Evolutionary conservation across 306 rosid species (phyloP), one percentile per base, ranked within the genome.

Genomic region (Quercus suber): DNA sequence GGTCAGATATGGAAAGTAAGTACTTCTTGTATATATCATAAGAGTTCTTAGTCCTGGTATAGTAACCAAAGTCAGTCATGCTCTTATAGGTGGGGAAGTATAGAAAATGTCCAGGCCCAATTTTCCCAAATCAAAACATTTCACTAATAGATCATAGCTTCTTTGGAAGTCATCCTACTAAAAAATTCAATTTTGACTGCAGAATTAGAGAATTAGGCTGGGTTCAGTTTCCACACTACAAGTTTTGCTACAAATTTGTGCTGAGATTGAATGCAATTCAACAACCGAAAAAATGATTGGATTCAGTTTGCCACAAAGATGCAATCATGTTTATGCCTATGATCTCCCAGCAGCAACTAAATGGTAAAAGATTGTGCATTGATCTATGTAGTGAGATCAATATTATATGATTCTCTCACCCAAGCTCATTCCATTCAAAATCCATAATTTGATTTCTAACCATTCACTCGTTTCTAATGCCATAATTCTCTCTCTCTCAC

Each of bases 1-100:
- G 70, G 70, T 28, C 70, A 64, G 70, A 64, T 35, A 30, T 64
- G 41, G 45, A 30, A 64, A 64, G 37, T 61, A 64, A 64, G 68
- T 61, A 61, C 28, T 31, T 30, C 5, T 18, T 13, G 35, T 14
- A 63, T 28, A 63, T 28, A 7, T 28, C 8, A 4, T 27, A 15
- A 27, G 37, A 25, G 30, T 11, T 10, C 35, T 28, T 11, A 60
- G 15, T 28, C 20, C 18, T 63, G 28, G 33, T 63, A 27, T 25
- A 27, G 41, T 14, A 5, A 2, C 10, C 69, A 63, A 63, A 63
- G 69, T 28, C 64, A 9, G 63, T 20, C 3, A 28, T 18, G 17
- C 71, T 31, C 10, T n/a, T 30, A 31, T 13, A 65, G 17, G 5
- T 4, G 67, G 67, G 67, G 2, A 18, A 31, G 35, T 6, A 33